These are phyloP conservation scores for Skeletonema potamos DNA, from an alignment of 108 stramenopile genomes.

Conservation along the genomic window DNA sequence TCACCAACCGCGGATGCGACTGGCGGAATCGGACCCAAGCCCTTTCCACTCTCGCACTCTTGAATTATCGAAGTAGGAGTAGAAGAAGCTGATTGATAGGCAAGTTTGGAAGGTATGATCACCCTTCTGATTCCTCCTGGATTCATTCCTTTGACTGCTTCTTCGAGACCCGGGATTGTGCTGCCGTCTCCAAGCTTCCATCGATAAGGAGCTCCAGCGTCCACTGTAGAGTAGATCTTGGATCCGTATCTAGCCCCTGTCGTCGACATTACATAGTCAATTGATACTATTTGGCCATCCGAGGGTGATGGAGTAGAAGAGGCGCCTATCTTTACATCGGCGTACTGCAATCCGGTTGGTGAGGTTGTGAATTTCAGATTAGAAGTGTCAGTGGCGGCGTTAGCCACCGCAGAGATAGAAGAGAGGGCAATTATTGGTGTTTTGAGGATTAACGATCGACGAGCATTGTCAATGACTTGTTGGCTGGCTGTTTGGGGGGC, in stretches of 20 bases:
- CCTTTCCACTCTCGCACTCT: slow-evolving; percentile 52
- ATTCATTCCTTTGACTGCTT: slow-evolving; percentile 63
- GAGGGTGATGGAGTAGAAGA: slow-evolving; percentile 23
- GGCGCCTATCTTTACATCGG: slow-evolving; percentile 64
- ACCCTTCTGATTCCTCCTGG: slow-evolving; percentile 71
- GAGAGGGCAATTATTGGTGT: slow-evolving; percentile 10
- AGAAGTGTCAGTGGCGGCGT: neutral
- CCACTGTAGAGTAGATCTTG: slow-evolving; percentile 63
- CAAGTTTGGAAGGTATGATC: slow-evolving; percentile 58
- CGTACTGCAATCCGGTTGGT: slow-evolving; percentile 61
- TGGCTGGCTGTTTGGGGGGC: neutral
- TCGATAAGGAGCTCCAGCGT: slow-evolving; percentile 61
- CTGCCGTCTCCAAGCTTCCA: slow-evolving; percentile 67
- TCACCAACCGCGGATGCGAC: slow-evolving; percentile 48
- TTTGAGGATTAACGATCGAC: slow-evolving; percentile 4
- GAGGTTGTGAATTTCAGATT: slow-evolving; percentile 34
- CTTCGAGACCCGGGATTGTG: slow-evolving; percentile 66
- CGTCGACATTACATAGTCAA: slow-evolving; percentile 77
- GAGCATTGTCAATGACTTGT: neutral
- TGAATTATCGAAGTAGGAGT: slow-evolving; percentile 12
- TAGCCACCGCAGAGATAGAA: slow-evolving; percentile 12
- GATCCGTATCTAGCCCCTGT: slow-evolving; percentile 74
- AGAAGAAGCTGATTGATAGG: slow-evolving; percentile 40
- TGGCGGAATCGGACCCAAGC: slow-evolving; percentile 64
- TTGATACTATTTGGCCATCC: slow-evolving; percentile 48